Conservation (phyloP, 139 green algal genomes). For the Auxenochlorella protothecoides region DNA sequence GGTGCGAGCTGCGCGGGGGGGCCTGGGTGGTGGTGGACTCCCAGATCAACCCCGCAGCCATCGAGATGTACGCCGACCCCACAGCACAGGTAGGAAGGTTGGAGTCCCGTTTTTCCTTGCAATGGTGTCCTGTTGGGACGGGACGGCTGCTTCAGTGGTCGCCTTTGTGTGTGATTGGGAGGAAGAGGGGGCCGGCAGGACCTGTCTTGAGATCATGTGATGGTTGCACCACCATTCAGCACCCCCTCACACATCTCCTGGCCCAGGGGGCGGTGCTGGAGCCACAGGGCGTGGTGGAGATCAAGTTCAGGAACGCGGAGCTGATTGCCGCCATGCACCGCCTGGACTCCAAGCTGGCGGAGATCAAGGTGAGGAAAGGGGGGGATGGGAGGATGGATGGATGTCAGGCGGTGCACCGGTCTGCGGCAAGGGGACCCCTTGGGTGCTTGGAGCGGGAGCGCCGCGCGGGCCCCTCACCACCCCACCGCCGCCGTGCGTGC, state of each 20-base stretch:
- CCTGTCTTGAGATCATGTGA: no score
- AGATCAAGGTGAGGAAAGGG: slow-evolving; percentile 24
- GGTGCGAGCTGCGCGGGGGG: slow-evolving; percentile 88
- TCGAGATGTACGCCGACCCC: slow-evolving; percentile 80
- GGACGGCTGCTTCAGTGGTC: not conserved
- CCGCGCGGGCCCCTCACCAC: not conserved
- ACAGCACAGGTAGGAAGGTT: slow-evolving; percentile 17
- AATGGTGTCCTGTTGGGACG: not conserved
- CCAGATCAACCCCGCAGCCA: slow-evolving; percentile 74
- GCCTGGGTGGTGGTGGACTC: slow-evolving; percentile 98
- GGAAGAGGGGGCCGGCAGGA: no score
- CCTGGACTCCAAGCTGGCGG: slow-evolving; percentile 60
- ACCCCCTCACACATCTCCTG: no score
- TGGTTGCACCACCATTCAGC: no score
- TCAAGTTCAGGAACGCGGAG: slow-evolving; percentile 87
- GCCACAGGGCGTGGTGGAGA: slow-evolving; percentile 94
- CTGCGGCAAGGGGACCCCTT: no score
- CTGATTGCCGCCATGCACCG: slow-evolving; percentile 80
- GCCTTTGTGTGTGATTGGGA: no score
- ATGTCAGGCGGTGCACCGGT: no score
- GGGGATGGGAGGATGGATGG: no score
- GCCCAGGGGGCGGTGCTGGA: slow-evolving; percentile 86
- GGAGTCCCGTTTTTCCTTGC: not conserved
- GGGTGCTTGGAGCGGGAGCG: no score
- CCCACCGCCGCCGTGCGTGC: not conserved